phyloP scores from a whole-genome alignment of 495 filamentous ascomycete genomes.

The Monascus purpureus region DNA sequence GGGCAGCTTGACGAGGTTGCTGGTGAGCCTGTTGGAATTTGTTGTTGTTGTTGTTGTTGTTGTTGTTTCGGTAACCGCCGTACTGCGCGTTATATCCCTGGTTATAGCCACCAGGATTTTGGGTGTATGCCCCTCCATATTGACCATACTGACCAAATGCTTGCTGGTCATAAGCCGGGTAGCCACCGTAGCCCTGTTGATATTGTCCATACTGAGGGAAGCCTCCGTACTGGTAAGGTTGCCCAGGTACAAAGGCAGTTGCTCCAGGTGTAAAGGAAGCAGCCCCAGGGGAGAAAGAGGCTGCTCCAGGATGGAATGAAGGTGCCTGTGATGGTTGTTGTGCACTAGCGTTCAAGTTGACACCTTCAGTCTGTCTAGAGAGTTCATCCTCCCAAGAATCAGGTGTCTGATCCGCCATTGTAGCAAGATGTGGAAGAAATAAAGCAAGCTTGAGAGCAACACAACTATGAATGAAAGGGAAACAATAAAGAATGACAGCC shows the following conservation, averaged over 20 bases:
- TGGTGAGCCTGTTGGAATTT: constrained; percentile 42
- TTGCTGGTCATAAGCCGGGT: constrained; percentile 29
- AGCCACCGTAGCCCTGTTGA: constrained; percentile 35
- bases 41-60: constrained; percentile 35
- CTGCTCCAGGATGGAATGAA: constrained; percentile 50
- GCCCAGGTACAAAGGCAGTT: constrained; percentile 63
- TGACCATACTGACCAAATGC: constrained; percentile 25
- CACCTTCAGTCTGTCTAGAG: constrained; percentile 71
- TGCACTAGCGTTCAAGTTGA: constrained; percentile 51
- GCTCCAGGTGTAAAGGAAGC: constrained; percentile 71
- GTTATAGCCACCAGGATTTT: constrained; percentile 41
- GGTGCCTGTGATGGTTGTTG: constrained; percentile 54
- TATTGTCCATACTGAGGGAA: constrained; percentile 43
- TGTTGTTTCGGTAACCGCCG: constrained; percentile 33
- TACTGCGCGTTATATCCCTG: constrained; percentile 46
- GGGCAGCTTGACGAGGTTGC: constrained; percentile 43
- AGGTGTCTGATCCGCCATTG: constrained; percentile 64
- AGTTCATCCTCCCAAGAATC: constrained; percentile 96
- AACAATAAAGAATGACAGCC: constrained; percentile 6
- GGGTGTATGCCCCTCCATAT: constrained; percentile 22
- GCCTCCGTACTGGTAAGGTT: constrained; percentile 38
- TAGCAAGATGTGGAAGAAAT: constrained; percentile 19
- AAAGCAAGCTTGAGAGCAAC: constrained; percentile 8
- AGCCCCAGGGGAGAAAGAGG: constrained; percentile 32
- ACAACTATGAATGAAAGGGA: too few relatives aligned